Conservation (phyloP, 768 basidiomycete species). For the Tulasnella sp. region DNA sequence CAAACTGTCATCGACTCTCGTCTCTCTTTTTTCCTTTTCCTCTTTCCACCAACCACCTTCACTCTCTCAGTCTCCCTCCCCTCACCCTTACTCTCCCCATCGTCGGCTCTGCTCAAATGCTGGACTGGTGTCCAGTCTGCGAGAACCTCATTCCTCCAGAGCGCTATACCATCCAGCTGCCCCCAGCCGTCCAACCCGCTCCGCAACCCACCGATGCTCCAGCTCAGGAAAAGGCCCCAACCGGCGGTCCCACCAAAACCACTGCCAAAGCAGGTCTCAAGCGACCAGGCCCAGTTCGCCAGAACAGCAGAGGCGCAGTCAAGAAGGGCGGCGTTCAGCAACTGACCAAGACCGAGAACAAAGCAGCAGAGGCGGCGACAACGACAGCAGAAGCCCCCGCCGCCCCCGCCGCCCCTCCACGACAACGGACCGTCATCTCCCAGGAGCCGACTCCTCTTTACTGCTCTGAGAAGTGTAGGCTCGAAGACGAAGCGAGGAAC, state of each 20-base stretch:
- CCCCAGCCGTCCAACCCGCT: conserved; percentile 40
- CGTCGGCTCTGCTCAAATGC: conserved; percentile 37
- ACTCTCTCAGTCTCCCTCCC: neutral
- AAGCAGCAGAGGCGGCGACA: neutral
- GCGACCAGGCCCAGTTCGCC: conserved; percentile 18
- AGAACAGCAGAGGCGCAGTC: neutral
- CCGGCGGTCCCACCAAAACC: conserved; percentile 3
- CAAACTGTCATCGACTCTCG: conserved; percentile 1
- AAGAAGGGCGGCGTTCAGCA: neutral
- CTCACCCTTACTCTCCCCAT: conserved; percentile 19
- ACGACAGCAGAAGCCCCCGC: neutral
- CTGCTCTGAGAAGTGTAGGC: conserved; percentile 77
- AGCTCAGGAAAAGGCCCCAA: conserved; percentile 12
- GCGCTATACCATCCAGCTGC: conserved; percentile 56
- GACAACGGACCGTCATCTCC: conserved; percentile 71
- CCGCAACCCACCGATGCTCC: conserved; percentile 28
- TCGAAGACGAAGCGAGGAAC: conserved; percentile 50
- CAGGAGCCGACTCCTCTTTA: conserved; percentile 80
- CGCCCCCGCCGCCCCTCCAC: conserved; percentile 37
- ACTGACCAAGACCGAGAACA: neutral
- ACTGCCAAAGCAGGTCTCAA: conserved; percentile 5
- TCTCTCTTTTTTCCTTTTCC: neutral
- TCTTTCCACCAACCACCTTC: conserved; percentile 20
- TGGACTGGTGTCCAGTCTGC: conserved; percentile 86
- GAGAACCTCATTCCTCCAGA: conserved; percentile 80